These are phyloP conservation scores for Ophiostoma populinum DNA, from an alignment of 2,329 filamentous ascomycete genomes.

Conservation along the genomic window DNA sequence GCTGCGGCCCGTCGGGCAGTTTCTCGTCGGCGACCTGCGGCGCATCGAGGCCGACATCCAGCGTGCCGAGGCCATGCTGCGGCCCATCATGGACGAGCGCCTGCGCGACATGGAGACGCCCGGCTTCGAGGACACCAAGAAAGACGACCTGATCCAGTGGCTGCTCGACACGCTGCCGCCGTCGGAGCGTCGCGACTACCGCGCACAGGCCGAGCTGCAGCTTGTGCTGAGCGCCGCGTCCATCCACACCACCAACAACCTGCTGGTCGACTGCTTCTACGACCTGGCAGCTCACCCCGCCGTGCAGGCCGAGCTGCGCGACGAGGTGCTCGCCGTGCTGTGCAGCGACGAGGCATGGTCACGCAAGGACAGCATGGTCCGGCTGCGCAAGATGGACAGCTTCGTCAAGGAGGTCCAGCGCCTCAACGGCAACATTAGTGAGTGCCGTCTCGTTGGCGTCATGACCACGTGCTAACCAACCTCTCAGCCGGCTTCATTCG, in stretches of 20 bases:
- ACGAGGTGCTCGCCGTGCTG: slow-evolving; percentile 28
- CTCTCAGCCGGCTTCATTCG: slow-evolving; percentile 28
- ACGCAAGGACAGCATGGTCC: slow-evolving; percentile 25
- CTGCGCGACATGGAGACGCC: slow-evolving; percentile 22
- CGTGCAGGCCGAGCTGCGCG: slow-evolving; percentile 28
- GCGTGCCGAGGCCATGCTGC: slow-evolving; percentile 24
- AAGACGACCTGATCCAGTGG: slow-evolving; percentile 28
- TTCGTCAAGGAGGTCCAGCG: slow-evolving; percentile 29
- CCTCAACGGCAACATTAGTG: slow-evolving; percentile 25
- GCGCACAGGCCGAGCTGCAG: slow-evolving; percentile 24
- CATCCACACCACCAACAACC: slow-evolving; percentile 27
- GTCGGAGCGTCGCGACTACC: slow-evolving; percentile 21
- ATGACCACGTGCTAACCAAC: not conserved
- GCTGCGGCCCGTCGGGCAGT: slow-evolving; percentile 28
- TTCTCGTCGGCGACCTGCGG: slow-evolving; percentile 27
- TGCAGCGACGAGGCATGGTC: slow-evolving; percentile 24
- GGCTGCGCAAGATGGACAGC: slow-evolving; percentile 29
- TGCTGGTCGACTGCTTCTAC: slow-evolving; percentile 30
- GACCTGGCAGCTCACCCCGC: slow-evolving; percentile 31
- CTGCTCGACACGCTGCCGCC: slow-evolving; percentile 24
- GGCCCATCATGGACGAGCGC: slow-evolving; percentile 28
- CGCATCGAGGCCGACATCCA: slow-evolving; percentile 27
- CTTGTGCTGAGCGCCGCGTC: slow-evolving; percentile 27
- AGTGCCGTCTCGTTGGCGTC: slow-evolving; percentile 9
- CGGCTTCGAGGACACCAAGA: slow-evolving; percentile 17